These are phyloP conservation scores for Fraxinus sp. DNA, from an alignment of 305 asterid species.

Conservation along the genomic window DNA sequence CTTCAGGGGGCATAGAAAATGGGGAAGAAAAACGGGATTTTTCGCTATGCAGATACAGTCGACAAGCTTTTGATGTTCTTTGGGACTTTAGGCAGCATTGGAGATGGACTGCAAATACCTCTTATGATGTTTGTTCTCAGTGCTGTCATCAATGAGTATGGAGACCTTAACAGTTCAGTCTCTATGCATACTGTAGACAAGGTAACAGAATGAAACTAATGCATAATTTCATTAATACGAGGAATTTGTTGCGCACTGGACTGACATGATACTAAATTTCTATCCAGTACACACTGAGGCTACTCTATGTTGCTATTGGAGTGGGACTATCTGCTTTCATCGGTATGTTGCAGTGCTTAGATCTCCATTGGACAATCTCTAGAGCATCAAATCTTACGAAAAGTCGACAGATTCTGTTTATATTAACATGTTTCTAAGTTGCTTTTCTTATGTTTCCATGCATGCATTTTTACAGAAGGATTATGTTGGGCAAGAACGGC, in stretches of 20 bases:
- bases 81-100: slow-evolving; percentile 76
- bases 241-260: background rate
- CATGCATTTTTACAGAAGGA: slow-evolving; percentile 49
- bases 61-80: slow-evolving; percentile 65
- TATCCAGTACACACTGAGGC: slow-evolving; percentile 62
- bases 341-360: slow-evolving; percentile 41
- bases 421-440: background rate
- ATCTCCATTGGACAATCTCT: background rate
- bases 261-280: slow-evolving; percentile 19
- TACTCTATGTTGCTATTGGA: slow-evolving; percentile 65
- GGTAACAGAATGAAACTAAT: slow-evolving; percentile 37
- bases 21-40: slow-evolving; percentile 58
- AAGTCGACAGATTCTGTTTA: background rate
- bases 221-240: background rate
- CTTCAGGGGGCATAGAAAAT: slow-evolving; percentile 30
- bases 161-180: slow-evolving; percentile 33
- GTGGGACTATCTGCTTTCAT: slow-evolving; percentile 83
- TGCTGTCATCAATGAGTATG: slow-evolving; percentile 62
- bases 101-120: slow-evolving; percentile 87
- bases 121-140: slow-evolving; percentile 75
- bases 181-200: slow-evolving; percentile 43
- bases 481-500: slow-evolving; percentile 89
- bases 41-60: slow-evolving; percentile 64
- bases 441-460: background rate
- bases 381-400: background rate